Evolutionary conservation across 2,329 filamentous ascomycete genomes (phyloP), one percentile per base, ranked within the genome.

Genomic region (Mycosphaerella sp.): DNA sequence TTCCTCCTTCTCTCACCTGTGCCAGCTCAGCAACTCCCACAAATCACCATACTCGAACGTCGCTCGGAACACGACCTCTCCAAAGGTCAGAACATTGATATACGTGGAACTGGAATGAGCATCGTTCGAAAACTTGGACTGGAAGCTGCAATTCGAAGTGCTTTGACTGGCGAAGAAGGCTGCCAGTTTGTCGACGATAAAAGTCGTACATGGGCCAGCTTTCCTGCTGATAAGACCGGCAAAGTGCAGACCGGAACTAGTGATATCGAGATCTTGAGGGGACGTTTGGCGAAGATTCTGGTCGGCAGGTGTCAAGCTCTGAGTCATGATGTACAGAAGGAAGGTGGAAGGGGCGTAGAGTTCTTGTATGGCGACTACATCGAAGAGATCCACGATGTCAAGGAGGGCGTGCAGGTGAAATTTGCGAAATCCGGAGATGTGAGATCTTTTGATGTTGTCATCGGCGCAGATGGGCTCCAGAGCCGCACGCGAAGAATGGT

Each of bases 71-170:
- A 47, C 4, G 25, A 46, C 13, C 44, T 57, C 6, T 47, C 49
- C 13, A 42, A 62, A 35, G 66, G 66, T 36, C 65, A 68, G 44
- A 66, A 66, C 52, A 60, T 68, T 43, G 66, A 68, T 47, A 58
- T 68, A 27, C 62, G 63, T 10, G 63, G 62, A 39, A 55, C 59
- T 10, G 66, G 64, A 3, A 44, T 62, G 16, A 53, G 54, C 7
- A 50, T 66, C 12, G 61, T 64, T n/a, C 59, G 58, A 2, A 60
- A 62, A 32, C 57, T 67, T 32, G 66, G 66, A 3, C 54, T 68
- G 6, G 62, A 64, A 43, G 35, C 43, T n/a, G 52, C 54, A 8
- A 57, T 68, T 18, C 58, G 62, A 8, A 30, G 53, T 9, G 44
- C 52, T 8, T 56, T 55, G 6, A 66, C 64, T 1, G 53, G 53